Evolutionary conservation across 75 land plant genomes (phyloP).

Genomic region (Larix kaempferi): DNA sequence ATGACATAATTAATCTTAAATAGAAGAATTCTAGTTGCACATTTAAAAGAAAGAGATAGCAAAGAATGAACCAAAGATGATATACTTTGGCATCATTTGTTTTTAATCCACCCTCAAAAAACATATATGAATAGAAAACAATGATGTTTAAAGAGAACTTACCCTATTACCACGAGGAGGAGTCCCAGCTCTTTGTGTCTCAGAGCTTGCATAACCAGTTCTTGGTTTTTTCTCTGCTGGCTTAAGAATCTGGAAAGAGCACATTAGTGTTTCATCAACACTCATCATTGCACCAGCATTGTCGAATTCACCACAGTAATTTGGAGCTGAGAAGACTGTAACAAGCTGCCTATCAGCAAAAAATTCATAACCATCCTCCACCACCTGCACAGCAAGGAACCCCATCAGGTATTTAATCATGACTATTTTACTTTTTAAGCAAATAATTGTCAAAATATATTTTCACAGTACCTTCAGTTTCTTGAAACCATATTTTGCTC

Average conservation of each 20-base stretch:
- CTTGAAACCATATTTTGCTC: neutral
- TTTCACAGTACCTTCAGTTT: too few species aligned
- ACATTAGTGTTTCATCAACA: constrained; percentile 48
- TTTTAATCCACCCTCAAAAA: neutral
- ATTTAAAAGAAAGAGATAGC: constrained; percentile 19
- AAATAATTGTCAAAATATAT: too few species aligned
- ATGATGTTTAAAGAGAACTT: neutral
- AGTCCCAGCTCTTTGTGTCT: constrained; percentile 39
- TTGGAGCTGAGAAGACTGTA: constrained; percentile 56
- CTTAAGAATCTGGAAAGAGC: constrained; percentile 38
- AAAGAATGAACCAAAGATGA: neutral
- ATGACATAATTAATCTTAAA: neutral
- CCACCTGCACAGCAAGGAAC: constrained; percentile 33
- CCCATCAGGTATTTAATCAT: neutral
- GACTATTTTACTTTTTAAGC: too few species aligned
- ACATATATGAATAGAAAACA: constrained; percentile 16
- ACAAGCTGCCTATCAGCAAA: constrained; percentile 68
- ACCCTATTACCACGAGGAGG: constrained; percentile 30
- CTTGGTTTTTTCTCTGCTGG: constrained; percentile 59
- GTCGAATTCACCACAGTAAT: constrained; percentile 48
- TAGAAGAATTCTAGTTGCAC: constrained; percentile 19
- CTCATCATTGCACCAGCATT: constrained; percentile 57
- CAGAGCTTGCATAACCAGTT: constrained; percentile 32
- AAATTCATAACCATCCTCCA: constrained; percentile 75
- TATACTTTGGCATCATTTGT: neutral